Conservation (phyloP, 2,329 filamentous ascomycete genomes). For the Didymella pomorum region DNA sequence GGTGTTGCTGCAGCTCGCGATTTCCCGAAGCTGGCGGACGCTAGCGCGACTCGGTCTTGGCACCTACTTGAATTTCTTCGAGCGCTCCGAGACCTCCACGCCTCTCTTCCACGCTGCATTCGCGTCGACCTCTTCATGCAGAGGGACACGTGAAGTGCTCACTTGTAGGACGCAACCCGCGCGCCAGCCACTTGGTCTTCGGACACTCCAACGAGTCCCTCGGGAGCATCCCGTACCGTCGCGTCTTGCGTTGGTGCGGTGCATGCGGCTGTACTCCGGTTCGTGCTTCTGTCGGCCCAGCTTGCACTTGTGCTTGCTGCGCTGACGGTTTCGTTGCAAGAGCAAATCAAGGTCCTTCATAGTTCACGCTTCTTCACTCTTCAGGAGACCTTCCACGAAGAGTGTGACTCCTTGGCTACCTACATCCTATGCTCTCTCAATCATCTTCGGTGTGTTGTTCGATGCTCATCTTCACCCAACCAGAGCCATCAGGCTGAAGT, state of each 20-base stretch:
- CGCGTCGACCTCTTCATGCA: conserved; percentile 12
- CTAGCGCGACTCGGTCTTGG: conserved; percentile 32
- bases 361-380: conserved; percentile 62
- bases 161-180: conserved; percentile 38
- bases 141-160: neutral
- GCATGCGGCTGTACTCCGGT: conserved; percentile 52
- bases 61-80: conserved; percentile 25
- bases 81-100: neutral
- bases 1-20: conserved; percentile 26
- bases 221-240: conserved; percentile 55
- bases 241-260: conserved; percentile 58
- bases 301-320: conserved; percentile 18
- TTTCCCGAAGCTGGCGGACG: conserved; percentile 22
- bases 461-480: too few species aligned
- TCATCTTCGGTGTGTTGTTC: neutral
- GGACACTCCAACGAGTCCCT: conserved; percentile 55
- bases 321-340: conserved; percentile 52
- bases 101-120: conserved; percentile 2
- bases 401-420: conserved; percentile 63
- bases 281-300: conserved; percentile 42
- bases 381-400: conserved; percentile 52
- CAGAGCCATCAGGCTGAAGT: conserved; percentile 33
- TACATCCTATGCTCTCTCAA: conserved; percentile 47
- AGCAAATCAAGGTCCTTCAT: conserved; percentile 61
- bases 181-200: conserved; percentile 58